Base-by-base conservation (phyloP, 192 early-diverging fungal species). In the Entophlyctis helioformis region DNA sequence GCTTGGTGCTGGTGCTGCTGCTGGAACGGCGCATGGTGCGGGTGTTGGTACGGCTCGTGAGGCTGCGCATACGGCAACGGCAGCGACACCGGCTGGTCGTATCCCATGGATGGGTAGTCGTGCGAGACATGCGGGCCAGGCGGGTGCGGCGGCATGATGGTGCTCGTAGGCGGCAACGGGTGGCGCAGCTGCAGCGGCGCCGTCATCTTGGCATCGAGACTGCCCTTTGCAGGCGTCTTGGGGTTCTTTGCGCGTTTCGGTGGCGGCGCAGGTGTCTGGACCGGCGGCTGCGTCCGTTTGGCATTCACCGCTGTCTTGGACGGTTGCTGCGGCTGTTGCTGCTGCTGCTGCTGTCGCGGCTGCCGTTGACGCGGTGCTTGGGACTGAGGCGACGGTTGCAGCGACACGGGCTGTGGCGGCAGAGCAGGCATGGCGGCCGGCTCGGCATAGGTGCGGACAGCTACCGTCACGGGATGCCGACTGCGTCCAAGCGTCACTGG, bases 241-340 rank as follows among this genome's bases (percentile, higher is more conserved):
- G 12, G 34, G 44, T 3, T 53, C 20, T 25, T 40, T 31, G 27
- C n/a, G n/a, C n/a, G n/a, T 56, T 33, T 43, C 35, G 23, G 42
- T 24, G 23, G 21, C 18, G 36, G 18, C 26, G 39, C 22, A 46
- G 43, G 31, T 20, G 23, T 35, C 24, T 40, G 18, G n/a, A n/a
- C n/a, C n/a, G n/a, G n/a, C n/a, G n/a, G n/a, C n/a, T n/a, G n/a
- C n/a, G n/a, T n/a, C n/a, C n/a, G n/a, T n/a, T n/a, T n/a, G n/a
- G n/a, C n/a, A n/a, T n/a, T n/a, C n/a, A n/a, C n/a, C n/a, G n/a
- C n/a, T n/a, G n/a, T n/a, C n/a, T 9, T 46, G 18, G 31, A 27
- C 49, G 44, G 36, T 23, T 56, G 48, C 2, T 40, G 47, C 16
- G 44, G 54, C 36, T 56, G 54, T 9, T 52, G 27, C 43, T 36